Percentiles rank a stretch among this genome's conserved stretches.
phyloP scores from a whole-genome alignment of 2,329 filamentous ascomycete genomes.

The Ophiosphaerella korrae region DNA sequence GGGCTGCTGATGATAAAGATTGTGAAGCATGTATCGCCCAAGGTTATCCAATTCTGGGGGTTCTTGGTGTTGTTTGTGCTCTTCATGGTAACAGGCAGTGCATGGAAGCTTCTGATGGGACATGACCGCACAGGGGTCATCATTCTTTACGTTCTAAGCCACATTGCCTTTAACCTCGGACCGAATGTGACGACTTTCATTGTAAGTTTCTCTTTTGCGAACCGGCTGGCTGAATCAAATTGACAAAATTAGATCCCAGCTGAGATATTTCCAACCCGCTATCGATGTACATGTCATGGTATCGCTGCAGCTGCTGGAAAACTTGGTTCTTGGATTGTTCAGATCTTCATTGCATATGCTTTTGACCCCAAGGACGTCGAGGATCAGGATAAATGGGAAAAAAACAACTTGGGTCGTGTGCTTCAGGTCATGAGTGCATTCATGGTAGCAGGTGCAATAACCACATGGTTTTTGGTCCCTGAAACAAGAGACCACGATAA shows the following conservation, averaged over 20 bases:
- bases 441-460: conserved; percentile 40
- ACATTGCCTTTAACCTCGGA: conserved; percentile 45
- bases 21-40: conserved; percentile 41
- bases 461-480: conserved; percentile 39
- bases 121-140: conserved; percentile 32
- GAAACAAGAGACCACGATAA: conserved; percentile 42
- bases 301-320: conserved; percentile 61
- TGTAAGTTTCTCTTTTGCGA: conserved; percentile 23
- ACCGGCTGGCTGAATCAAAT: conserved; percentile 37
- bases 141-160: conserved; percentile 39
- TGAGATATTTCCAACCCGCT: conserved; percentile 62
- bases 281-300: conserved; percentile 60
- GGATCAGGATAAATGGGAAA: conserved; percentile 28
- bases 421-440: conserved; percentile 43
- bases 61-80: conserved; percentile 38
- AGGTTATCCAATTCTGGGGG: conserved; percentile 41
- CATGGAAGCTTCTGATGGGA: conserved; percentile 35
- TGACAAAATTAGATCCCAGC: conserved; percentile 57
- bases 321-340: conserved; percentile 55
- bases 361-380: conserved; percentile 24
- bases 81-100: conserved; percentile 41
- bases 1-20: conserved; percentile 41
- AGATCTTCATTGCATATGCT: conserved; percentile 46
- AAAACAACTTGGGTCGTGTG: conserved; percentile 36
- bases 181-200: conserved; percentile 47